phyloP scores from a whole-genome alignment of 1,284 basidiomycete genomes.

The Fomitopsis schrenkii region DNA sequence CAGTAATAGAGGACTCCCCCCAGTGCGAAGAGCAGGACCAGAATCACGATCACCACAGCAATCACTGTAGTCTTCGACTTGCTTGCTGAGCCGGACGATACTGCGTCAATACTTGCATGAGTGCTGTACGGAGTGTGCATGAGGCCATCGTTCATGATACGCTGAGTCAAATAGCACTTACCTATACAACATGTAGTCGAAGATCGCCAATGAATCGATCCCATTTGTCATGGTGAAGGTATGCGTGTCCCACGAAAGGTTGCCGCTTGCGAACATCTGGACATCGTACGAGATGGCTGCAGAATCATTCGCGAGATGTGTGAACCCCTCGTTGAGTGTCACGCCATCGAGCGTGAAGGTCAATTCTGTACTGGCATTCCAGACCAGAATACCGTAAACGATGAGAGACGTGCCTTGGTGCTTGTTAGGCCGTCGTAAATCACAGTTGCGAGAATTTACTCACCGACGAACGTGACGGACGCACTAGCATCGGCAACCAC shows the following conservation, averaged over 20 bases:
- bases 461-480: conserved; percentile 22
- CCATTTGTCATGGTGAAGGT: conserved; percentile 17
- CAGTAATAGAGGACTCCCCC: background rate
- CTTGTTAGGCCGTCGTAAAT: background rate
- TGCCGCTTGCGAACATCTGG: conserved; percentile 25
- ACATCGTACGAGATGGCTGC: conserved; percentile 20
- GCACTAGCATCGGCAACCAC: conserved; percentile 21
- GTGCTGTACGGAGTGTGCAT: background rate
- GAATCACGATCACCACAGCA: background rate
- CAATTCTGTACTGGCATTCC: conserved; percentile 27
- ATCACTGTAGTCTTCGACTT: background rate
- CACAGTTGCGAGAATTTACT: conserved; percentile 1
- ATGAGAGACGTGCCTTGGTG: conserved; percentile 27
- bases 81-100: background rate
- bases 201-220: conserved; percentile 13
- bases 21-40: background rate
- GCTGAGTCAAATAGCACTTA: conserved; percentile 6
- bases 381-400: conserved; percentile 28
- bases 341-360: conserved; percentile 34
- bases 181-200: conserved; percentile 23
- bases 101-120: background rate
- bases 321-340: conserved; percentile 20
- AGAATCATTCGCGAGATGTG: conserved; percentile 15
- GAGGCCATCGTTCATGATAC: background rate
- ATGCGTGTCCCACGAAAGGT: conserved; percentile 16